Conservation (phyloP, 371 early-diverging fungal genomes). For the Syncephalis fuscata region DNA sequence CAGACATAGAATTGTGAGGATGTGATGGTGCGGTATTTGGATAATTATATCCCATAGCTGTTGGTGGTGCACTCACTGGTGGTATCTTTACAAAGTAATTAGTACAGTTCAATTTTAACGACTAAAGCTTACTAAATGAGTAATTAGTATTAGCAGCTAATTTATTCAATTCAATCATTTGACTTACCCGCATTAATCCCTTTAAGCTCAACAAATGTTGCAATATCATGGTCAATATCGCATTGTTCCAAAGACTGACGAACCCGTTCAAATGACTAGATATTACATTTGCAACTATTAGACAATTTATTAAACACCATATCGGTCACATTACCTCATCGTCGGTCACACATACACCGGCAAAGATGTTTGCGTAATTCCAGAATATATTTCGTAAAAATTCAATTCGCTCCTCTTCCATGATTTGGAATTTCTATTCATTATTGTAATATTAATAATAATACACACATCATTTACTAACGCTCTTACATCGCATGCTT, state of each 20-base stretch:
- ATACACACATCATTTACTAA: neutral
- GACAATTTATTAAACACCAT: neutral
- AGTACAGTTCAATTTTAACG: no score
- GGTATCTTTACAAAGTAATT: no score
- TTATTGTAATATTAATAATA: neutral
- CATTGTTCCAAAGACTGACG: constrained; percentile 24
- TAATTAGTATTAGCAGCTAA: no score
- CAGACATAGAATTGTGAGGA: no score
- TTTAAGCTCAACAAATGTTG: constrained; percentile 14
- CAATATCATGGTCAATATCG: constrained; percentile 22
- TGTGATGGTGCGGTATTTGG: no score
- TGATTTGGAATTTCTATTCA: constrained; percentile 47
- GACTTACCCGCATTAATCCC: no score
- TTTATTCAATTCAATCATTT: no score
- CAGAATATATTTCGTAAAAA: constrained; percentile 60
- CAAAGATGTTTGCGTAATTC: constrained; percentile 73
- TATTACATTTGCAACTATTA: neutral
- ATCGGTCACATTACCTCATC: constrained; percentile 44
- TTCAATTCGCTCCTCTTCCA: constrained; percentile 83
- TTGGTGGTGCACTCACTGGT: no score
- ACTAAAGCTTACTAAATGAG: no score
- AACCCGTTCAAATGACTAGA: constrained; percentile 24
- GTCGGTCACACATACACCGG: constrained; percentile 65
- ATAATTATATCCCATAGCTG: no score
- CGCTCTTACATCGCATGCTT: constrained; percentile 6